Percentiles rank a stretch among this genome's conserved stretches.
phyloP scores from a whole-genome alignment of 2,329 filamentous ascomycete genomes.

The Xylaria arbuscula region DNA sequence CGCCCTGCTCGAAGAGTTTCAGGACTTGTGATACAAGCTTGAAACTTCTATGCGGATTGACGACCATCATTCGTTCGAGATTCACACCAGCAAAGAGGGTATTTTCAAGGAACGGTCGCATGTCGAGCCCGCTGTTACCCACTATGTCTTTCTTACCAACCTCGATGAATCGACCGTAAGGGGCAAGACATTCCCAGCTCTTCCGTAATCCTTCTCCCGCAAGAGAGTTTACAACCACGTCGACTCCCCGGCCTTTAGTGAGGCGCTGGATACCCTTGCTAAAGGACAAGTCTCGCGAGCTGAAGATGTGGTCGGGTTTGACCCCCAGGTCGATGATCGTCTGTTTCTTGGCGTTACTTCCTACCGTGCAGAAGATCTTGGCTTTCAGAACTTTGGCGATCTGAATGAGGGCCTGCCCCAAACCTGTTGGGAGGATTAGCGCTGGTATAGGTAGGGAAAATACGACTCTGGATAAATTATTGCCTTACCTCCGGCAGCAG shows the following conservation, averaged over 20 bases:
- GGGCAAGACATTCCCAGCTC: slow-evolving; percentile 30
- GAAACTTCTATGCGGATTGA: slow-evolving; percentile 4
- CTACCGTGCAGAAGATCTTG: slow-evolving; percentile 22
- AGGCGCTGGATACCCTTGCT: slow-evolving; percentile 12
- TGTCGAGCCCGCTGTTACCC: slow-evolving; percentile 22
- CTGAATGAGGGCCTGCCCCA: slow-evolving; percentile 24
- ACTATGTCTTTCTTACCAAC: slow-evolving; percentile 26
- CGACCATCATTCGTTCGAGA: slow-evolving; percentile 20
- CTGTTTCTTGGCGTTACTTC: slow-evolving; percentile 22
- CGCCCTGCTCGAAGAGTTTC: slow-evolving; percentile 13
- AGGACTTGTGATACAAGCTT: slow-evolving; percentile 19
- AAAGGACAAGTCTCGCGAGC: slow-evolving; percentile 21
- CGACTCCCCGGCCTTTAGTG: slow-evolving; percentile 22
- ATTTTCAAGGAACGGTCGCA: slow-evolving; percentile 26
- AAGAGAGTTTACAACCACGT: slow-evolving; percentile 24
- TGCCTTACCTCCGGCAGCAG: slow-evolving; percentile 19
- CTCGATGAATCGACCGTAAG: slow-evolving; percentile 29
- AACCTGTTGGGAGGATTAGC: slow-evolving; percentile 14
- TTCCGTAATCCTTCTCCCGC: slow-evolving; percentile 24
- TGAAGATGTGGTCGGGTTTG: slow-evolving; percentile 25
- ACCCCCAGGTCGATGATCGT: slow-evolving; percentile 23
- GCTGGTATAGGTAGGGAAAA: not conserved
- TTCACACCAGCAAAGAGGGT: slow-evolving; percentile 23
- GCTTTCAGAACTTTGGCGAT: slow-evolving; percentile 16
- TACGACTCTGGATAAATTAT: not conserved